These are phyloP conservation scores for Liriodendron chinense DNA, from an alignment of 164 flowering plant species.

Conservation along the genomic window DNA sequence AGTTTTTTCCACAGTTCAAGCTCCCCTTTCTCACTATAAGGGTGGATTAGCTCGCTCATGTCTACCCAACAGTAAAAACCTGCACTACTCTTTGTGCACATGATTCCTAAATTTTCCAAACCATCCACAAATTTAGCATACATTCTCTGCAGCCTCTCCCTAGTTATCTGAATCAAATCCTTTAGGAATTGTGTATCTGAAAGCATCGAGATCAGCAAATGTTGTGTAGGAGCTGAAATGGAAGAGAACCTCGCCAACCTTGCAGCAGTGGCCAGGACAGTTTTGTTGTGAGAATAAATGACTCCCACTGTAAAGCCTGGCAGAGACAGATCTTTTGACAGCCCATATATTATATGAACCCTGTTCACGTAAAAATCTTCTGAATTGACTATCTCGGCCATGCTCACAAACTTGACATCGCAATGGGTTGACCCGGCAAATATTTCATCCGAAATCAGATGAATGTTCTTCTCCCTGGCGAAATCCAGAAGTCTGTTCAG, in stretches of 20 bases:
- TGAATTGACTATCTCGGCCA: conserved; percentile 61
- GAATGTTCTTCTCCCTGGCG: conserved; percentile 87
- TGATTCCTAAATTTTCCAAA: conserved; percentile 56
- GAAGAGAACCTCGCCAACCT: conserved; percentile 73
- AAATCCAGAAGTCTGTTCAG: conserved; percentile 72
- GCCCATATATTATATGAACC: conserved; percentile 73
- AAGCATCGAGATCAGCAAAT: conserved; percentile 65
- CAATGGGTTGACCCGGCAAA: conserved; percentile 75
- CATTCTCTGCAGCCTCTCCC: conserved; percentile 47
- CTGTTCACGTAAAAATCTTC: conserved; percentile 63
- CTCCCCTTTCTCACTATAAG: conserved; percentile 90
- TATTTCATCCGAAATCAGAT: conserved; percentile 73
- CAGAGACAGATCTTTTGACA: conserved; percentile 77
- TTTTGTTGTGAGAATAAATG: conserved; percentile 65
- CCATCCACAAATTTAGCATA: conserved; percentile 47
- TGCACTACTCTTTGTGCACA: conserved; percentile 60
- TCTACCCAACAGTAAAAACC: conserved; percentile 94
- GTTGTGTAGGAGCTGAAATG: conserved; percentile 68
- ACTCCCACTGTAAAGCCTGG: conserved; percentile 67
- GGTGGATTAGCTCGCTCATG: conserved; percentile 72
- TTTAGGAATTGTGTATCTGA: conserved; percentile 58
- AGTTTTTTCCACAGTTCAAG: conserved; percentile 89
- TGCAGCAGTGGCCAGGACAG: conserved; percentile 59
- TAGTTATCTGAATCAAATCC: conserved; percentile 33
- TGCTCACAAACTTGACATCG: conserved; percentile 73